Evolutionary conservation across 202 grass and related monocot genomes (phyloP).

Genomic region (Hordeum pubiflorum): DNA sequence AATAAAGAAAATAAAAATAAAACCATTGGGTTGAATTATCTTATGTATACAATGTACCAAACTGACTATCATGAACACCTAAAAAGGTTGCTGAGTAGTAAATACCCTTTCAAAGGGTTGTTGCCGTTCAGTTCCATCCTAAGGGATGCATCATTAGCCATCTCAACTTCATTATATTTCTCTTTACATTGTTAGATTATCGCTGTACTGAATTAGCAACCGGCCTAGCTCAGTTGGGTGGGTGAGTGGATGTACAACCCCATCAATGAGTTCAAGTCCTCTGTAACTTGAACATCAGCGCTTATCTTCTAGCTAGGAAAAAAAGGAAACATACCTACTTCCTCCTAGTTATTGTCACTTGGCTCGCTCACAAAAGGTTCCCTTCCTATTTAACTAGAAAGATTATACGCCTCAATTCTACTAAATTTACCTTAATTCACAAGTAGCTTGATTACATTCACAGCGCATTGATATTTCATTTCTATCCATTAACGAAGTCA

Average conservation of each 20-base stretch:
- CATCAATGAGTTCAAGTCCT: not conserved
- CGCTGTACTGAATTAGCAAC: conserved; percentile 12
- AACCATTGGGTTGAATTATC: not conserved
- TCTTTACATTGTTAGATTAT: conserved; percentile 7
- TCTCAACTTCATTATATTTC: conserved; percentile 2
- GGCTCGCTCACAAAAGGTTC: not conserved
- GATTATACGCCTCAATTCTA: not conserved
- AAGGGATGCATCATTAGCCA: not conserved
- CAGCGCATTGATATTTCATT: not conserved
- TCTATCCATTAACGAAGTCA: conserved; percentile 9
- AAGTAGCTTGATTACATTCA: not conserved
- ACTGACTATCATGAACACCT: conserved; percentile 13
- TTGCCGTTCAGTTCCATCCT: not conserved
- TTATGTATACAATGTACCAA: not conserved
- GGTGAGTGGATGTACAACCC: not conserved
- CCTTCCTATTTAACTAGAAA: conserved; percentile 14
- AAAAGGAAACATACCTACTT: not conserved
- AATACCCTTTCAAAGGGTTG: not conserved
- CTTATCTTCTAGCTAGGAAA: not conserved
- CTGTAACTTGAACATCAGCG: not conserved
- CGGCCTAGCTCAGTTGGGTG: not conserved
- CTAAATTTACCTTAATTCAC: not conserved
- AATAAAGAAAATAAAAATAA: not conserved
- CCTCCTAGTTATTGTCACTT: not conserved
- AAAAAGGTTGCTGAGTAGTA: not conserved